Conservation (phyloP, 352 stramenopile species). For the Phytophthora syringae region DNA sequence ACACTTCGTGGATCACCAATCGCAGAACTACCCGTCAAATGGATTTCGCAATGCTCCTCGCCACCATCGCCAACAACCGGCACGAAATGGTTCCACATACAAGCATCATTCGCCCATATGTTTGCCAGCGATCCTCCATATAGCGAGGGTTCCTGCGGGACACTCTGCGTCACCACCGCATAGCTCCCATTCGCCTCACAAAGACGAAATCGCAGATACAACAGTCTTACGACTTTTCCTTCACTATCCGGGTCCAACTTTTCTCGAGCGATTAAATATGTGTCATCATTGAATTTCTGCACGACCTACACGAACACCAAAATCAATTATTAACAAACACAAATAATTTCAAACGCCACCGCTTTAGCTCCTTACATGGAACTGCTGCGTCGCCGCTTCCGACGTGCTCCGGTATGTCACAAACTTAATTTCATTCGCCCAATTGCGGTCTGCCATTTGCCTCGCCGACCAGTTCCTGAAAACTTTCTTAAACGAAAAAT, state of each 20-base stretch:
- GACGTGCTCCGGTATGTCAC: slow-evolving; percentile 46
- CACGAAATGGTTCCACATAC: slow-evolving; percentile 49
- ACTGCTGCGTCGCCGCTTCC: slow-evolving; percentile 46
- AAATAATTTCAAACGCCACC: neutral
- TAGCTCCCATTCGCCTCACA: slow-evolving; percentile 48
- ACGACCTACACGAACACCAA: slow-evolving; percentile 34
- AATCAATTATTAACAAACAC: neutral
- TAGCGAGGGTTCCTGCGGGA: slow-evolving; percentile 19
- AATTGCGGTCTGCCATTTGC: slow-evolving; percentile 53
- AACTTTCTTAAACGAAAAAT: slow-evolving; percentile 56
- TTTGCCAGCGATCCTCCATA: slow-evolving; percentile 12
- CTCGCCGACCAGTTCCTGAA: slow-evolving; percentile 42
- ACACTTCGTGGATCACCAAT: slow-evolving; percentile 37
- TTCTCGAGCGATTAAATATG: slow-evolving; percentile 52
- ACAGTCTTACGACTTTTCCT: slow-evolving; percentile 36
- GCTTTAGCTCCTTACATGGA: slow-evolving; percentile 29
- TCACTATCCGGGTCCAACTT: slow-evolving; percentile 40
- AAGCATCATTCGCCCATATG: slow-evolving; percentile 49
- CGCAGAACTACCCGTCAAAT: slow-evolving; percentile 43
- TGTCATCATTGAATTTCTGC: slow-evolving; percentile 63
- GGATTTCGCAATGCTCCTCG: slow-evolving; percentile 47
- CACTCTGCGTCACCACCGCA: slow-evolving; percentile 43
- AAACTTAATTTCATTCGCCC: slow-evolving; percentile 50
- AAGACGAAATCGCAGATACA: slow-evolving; percentile 56
- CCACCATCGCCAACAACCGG: slow-evolving; percentile 31